Base-by-base conservation (phyloP, 2,329 filamentous ascomycete genomes). In the Aureobasidium sp. region DNA sequence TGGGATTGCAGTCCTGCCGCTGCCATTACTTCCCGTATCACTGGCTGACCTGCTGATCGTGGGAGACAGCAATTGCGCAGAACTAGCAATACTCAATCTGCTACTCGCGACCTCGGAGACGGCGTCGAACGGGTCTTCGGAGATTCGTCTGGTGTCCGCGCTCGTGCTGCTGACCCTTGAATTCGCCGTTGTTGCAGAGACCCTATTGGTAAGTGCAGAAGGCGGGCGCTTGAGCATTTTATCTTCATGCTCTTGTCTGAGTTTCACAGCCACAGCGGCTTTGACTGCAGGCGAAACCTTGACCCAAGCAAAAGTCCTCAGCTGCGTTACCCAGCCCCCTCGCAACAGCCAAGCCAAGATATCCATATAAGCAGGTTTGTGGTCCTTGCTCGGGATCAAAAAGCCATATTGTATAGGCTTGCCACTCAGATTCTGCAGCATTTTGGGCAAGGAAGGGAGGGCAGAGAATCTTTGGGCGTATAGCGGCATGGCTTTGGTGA, bases 321-420 rank as follows among this genome's bases (percentile, higher is more conserved):
- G 81, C 72, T 97, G 92, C 0, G 90, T 96, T 0, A 97, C 92
- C 89, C 94, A 96, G 15, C 91, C 91, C 50, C 91, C 89, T 44
- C 92, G 86, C 77, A 97, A 85, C 9, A 99, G 82, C 91, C 93
- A 99, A 24, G 91, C 91, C 29, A 99, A 79, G 74, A 97, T 96
- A 37, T 90, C 84, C 74, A 97, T 87, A 73, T 97, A 99, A 2
- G 87, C 86, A 7, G 87, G 86, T 47, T 93, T 89, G 71, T 97
- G 91, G 69, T 90, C 88, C 72, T 92, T 91, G 70, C 86, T 91
- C 0, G 93, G 93, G 48, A 92, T 91, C 66, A 95, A 87, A 60
- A 82, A 82, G 68, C 91, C 90, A 77, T 92, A 99, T 0, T 89
- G 86, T 33, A 90, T 85, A 1, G 94, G 92, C 3, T 86, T 86